Evolutionary conservation across 306 rosid species (phyloP).

Genomic region (Cucurbita maxima): DNA sequence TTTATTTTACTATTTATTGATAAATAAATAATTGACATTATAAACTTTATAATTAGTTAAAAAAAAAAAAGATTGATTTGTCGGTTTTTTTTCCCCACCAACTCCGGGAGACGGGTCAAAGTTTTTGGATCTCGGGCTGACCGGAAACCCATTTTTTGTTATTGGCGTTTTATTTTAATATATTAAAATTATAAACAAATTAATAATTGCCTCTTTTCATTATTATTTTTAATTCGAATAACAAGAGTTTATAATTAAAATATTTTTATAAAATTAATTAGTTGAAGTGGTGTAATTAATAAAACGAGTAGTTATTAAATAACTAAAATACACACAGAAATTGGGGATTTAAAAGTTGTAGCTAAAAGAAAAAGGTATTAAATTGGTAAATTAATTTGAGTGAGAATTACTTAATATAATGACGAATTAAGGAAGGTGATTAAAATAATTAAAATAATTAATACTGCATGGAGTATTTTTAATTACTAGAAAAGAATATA

Average conservation of each 20-base stretch:
- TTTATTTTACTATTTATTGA: too few species aligned
- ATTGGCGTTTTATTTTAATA: neutral
- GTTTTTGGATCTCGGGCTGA: neutral
- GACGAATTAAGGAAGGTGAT: neutral
- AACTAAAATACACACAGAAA: neutral
- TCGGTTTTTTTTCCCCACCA: neutral
- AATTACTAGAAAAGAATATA: neutral
- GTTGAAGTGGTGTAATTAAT: too few species aligned
- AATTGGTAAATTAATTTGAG: neutral
- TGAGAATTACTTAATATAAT: neutral
- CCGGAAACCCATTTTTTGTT: neutral
- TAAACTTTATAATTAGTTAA: neutral
- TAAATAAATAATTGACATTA: too few species aligned
- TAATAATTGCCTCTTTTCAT: too few species aligned
- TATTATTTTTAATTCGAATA: too few species aligned
- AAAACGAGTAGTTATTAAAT: too few species aligned
- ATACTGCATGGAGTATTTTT: neutral
- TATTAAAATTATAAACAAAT: too few species aligned
- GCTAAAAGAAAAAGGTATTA: neutral
- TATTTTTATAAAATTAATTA: too few species aligned
- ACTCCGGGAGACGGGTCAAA: neutral
- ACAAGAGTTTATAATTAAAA: too few species aligned
- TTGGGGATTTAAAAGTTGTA: neutral
- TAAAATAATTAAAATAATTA: neutral
- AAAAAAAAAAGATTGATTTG: too few species aligned